phyloP scores from a whole-genome alignment of 2,329 filamentous ascomycete species.

The Scedosporium boydii region DNA sequence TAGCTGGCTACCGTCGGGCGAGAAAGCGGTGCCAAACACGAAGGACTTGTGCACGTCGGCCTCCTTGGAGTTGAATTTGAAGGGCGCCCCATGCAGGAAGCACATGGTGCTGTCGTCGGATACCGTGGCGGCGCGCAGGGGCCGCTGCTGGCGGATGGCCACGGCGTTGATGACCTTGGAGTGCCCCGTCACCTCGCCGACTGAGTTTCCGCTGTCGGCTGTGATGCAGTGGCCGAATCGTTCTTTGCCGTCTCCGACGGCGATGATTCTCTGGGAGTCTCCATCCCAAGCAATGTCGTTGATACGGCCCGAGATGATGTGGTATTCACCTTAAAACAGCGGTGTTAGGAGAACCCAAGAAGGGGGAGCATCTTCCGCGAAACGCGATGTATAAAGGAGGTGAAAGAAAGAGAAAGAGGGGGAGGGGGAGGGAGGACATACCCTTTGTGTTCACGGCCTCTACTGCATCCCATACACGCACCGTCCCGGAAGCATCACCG shows the following conservation, averaged over 20 bases:
- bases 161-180: conserved; percentile 86
- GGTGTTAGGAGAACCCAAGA: background rate
- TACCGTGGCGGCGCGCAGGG: conserved; percentile 83
- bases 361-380: background rate
- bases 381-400: background rate
- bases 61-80: conserved; percentile 87
- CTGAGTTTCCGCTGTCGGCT: conserved; percentile 89
- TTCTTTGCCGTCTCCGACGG: conserved; percentile 90
- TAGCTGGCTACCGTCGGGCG: conserved; percentile 71
- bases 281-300: conserved; percentile 98
- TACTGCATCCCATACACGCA: conserved; percentile 88
- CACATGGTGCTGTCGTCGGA: conserved; percentile 84
- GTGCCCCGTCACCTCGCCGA: conserved; percentile 89
- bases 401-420: background rate
- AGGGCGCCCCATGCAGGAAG: conserved; percentile 89
- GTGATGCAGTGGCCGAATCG: conserved; percentile 91
- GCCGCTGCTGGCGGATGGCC: conserved; percentile 78
- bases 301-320: conserved; percentile 87
- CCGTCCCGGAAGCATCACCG: conserved; percentile 74
- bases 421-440: conserved; percentile 11
- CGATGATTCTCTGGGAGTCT: conserved; percentile 91
- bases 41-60: conserved; percentile 77
- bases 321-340: conserved; percentile 59
- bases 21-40: conserved; percentile 80
- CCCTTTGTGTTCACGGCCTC: conserved; percentile 77